Evolutionary conservation across 2,329 filamentous ascomycete genomes (phyloP).

Genomic region (Xylaria sp.): DNA sequence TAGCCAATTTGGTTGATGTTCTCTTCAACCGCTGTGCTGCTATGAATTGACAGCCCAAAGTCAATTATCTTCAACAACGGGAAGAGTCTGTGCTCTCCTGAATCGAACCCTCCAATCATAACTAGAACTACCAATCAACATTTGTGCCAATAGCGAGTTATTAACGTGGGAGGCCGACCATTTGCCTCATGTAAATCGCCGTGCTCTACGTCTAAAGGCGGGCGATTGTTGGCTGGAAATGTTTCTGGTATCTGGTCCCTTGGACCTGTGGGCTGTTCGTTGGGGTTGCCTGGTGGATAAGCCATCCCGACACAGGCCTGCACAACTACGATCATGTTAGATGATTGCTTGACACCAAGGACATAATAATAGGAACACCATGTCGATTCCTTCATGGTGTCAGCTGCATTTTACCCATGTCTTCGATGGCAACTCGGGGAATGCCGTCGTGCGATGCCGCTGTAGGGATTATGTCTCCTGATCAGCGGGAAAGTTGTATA

Average conservation of each 20-base stretch:
- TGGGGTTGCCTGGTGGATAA: background rate
- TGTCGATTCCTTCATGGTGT: no score
- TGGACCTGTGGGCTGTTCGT: background rate
- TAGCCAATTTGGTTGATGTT: background rate
- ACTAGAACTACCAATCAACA: background rate
- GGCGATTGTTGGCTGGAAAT: background rate
- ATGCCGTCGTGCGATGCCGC: background rate
- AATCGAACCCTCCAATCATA: background rate
- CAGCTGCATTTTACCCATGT: background rate
- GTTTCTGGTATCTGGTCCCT: background rate
- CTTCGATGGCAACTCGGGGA: background rate
- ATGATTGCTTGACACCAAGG: background rate
- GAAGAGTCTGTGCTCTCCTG: background rate
- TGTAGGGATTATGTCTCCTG: background rate
- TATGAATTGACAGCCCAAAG: background rate
- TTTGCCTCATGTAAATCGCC: background rate
- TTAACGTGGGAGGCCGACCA: background rate
- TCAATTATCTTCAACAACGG: background rate
- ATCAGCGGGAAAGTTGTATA: background rate
- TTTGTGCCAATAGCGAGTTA: background rate
- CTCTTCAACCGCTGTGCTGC: background rate
- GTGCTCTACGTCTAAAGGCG: background rate
- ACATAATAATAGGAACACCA: no score
- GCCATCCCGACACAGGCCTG: slow-evolving; percentile 1
- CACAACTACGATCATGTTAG: background rate